Percentiles rank a stretch among this genome's conserved stretches.
These are phyloP conservation scores for Eleusine indica DNA, from an alignment of 176 grass and related monocot species.

Conservation along the genomic window DNA sequence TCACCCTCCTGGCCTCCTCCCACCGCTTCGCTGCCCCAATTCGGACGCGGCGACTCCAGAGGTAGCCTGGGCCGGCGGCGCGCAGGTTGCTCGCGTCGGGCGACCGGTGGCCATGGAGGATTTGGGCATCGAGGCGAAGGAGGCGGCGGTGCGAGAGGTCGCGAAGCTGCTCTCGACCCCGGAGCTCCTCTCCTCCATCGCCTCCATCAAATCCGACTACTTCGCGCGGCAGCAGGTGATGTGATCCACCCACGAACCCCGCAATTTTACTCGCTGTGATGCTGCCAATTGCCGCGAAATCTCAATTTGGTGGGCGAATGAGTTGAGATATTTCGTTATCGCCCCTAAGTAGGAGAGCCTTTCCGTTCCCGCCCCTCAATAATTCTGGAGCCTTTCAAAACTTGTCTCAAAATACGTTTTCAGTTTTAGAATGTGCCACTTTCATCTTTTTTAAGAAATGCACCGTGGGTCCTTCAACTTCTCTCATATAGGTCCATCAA, in stretches of 20 bases:
- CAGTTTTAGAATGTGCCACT: no score
- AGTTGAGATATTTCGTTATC: neutral
- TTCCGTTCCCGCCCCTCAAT: neutral
- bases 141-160: conserved; percentile 96
- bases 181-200: conserved; percentile 85
- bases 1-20: neutral
- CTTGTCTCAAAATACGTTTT: no score
- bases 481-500: no score
- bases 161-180: conserved; percentile 93
- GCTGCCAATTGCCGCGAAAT: conserved; percentile 30
- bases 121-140: conserved; percentile 97
- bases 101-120: conserved; percentile 72
- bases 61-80: conserved; percentile 7
- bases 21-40: conserved; percentile 20
- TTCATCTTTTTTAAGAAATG: no score
- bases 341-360: neutral
- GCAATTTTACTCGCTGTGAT: neutral
- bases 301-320: neutral
- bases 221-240: conserved; percentile 88
- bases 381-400: no score
- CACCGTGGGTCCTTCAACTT: no score
- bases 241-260: conserved; percentile 28
- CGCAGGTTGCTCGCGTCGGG: conserved; percentile 12
- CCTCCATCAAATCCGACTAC: conserved; percentile 93
- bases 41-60: conserved; percentile 1